Conservation (phyloP, 495 filamentous ascomycete genomes). For the Aspergillus conjunctus region DNA sequence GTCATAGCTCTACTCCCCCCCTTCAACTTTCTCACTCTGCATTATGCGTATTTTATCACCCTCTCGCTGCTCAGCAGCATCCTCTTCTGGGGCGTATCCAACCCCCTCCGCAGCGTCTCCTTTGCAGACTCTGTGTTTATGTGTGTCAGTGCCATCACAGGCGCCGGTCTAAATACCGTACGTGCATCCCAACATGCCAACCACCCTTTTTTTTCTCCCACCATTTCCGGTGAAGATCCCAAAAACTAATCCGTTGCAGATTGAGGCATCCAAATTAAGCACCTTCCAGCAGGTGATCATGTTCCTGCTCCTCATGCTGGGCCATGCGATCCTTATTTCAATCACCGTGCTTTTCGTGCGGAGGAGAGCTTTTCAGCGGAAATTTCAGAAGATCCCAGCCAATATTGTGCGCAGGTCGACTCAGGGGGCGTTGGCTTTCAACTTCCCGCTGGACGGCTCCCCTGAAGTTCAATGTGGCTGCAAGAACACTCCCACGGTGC, state of each 20-base stretch:
- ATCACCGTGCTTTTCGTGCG: constrained; percentile 55
- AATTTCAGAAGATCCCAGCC: constrained; percentile 61
- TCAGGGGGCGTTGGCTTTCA: constrained; percentile 15
- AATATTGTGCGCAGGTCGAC: constrained; percentile 33
- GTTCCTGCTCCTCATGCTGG: constrained; percentile 71
- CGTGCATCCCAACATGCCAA: constrained; percentile 21
- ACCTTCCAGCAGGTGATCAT: constrained; percentile 78
- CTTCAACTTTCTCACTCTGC: constrained; percentile 76
- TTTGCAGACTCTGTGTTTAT: constrained; percentile 80
- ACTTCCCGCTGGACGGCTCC: constrained; percentile 10
- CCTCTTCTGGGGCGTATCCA: constrained; percentile 74
- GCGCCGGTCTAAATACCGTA: constrained; percentile 73
- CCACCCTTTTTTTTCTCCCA: background rate
- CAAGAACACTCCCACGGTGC: background rate
- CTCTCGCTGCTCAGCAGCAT: constrained; percentile 64
- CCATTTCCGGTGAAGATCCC: background rate
- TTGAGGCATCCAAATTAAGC: constrained; percentile 69
- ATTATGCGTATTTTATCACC: constrained; percentile 76
- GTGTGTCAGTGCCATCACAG: constrained; percentile 77
- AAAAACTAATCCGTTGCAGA: constrained; percentile 28
- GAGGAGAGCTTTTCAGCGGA: constrained; percentile 69
- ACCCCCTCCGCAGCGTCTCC: constrained; percentile 59
- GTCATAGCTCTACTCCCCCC: constrained; percentile 40
- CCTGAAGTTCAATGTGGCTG: background rate
- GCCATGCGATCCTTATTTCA: constrained; percentile 57